Evolutionary conservation across 202 grass and related monocot species (phyloP).

Genomic region (Eragrostis tef): DNA sequence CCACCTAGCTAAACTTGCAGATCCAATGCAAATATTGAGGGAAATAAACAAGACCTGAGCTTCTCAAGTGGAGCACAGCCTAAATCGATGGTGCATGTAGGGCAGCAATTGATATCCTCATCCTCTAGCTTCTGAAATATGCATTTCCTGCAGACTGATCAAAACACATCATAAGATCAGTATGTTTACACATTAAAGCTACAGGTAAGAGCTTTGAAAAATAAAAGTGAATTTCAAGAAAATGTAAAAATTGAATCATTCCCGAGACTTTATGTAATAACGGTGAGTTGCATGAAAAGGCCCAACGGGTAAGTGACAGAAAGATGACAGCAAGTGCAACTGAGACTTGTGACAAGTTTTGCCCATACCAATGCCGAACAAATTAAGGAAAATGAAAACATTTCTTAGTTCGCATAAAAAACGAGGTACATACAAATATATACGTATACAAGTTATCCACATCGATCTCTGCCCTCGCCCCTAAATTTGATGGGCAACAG

Average conservation of each 20-base stretch:
- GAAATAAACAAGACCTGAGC: constrained; percentile 51
- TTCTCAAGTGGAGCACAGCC: constrained; percentile 38
- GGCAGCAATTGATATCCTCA: constrained; percentile 49
- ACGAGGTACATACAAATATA: not conserved
- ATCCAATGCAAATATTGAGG: not conserved
- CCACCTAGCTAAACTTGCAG: not conserved
- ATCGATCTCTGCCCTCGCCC: not conserved
- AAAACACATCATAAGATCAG: not conserved
- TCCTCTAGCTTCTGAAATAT: constrained; percentile 52
- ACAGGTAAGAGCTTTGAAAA: not conserved
- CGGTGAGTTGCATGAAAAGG: not conserved
- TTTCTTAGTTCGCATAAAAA: not conserved
- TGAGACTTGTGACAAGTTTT: not conserved
- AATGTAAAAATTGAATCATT: not conserved
- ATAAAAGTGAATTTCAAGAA: not conserved
- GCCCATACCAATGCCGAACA: not conserved
- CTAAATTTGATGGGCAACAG: not conserved
- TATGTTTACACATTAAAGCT: not conserved
- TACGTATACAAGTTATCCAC: not conserved
- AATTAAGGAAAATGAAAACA: not conserved
- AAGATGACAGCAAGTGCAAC: not conserved
- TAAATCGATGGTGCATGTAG: constrained; percentile 46
- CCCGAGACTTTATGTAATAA: not conserved
- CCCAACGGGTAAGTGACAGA: not conserved
- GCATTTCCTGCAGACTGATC: constrained; percentile 61